These are phyloP conservation scores for Astrothelium subdiscretum DNA, from an alignment of 495 filamentous ascomycete species.

Conservation along the genomic window DNA sequence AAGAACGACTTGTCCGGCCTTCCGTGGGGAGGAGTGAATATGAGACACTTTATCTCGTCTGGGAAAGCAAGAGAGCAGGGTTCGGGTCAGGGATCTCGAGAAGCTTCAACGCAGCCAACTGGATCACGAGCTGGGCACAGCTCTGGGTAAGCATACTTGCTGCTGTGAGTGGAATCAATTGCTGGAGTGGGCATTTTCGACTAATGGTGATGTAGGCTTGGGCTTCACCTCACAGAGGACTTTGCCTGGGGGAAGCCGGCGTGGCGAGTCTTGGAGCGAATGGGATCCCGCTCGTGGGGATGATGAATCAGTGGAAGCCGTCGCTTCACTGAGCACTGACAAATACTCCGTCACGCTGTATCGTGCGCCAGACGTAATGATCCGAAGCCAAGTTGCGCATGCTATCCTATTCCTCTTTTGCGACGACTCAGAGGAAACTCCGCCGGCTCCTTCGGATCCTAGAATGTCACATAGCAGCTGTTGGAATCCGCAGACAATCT, in stretches of 20 bases:
- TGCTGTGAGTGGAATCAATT: slow-evolving; percentile 10
- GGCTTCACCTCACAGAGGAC: slow-evolving; percentile 26
- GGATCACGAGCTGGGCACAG: slow-evolving; percentile 24
- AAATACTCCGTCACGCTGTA: not conserved
- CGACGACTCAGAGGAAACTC: not conserved
- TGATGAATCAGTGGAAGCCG: not conserved
- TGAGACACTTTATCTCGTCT: slow-evolving; percentile 41
- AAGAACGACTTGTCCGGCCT: slow-evolving; percentile 44
- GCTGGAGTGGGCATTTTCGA: not conserved
- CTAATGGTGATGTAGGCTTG: slow-evolving; percentile 13
- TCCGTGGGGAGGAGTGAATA: slow-evolving; percentile 50
- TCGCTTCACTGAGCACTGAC: not conserved
- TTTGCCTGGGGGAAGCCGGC: slow-evolving; percentile 24
- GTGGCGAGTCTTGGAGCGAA: not conserved
- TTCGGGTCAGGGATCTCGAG: slow-evolving; percentile 19
- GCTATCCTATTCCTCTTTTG: not conserved
- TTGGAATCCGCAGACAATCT: not conserved
- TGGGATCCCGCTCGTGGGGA: not conserved
- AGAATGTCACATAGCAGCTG: not conserved
- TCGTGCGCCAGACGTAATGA: not conserved
- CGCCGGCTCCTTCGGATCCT: not conserved
- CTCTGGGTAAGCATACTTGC: slow-evolving; percentile 23
- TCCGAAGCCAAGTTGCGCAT: not conserved
- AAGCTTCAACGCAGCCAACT: slow-evolving; percentile 7
- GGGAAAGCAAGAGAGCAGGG: slow-evolving; percentile 37